These are phyloP conservation scores for Trametes sanguinea DNA, from an alignment of 768 basidiomycete species.

Conservation along the genomic window DNA sequence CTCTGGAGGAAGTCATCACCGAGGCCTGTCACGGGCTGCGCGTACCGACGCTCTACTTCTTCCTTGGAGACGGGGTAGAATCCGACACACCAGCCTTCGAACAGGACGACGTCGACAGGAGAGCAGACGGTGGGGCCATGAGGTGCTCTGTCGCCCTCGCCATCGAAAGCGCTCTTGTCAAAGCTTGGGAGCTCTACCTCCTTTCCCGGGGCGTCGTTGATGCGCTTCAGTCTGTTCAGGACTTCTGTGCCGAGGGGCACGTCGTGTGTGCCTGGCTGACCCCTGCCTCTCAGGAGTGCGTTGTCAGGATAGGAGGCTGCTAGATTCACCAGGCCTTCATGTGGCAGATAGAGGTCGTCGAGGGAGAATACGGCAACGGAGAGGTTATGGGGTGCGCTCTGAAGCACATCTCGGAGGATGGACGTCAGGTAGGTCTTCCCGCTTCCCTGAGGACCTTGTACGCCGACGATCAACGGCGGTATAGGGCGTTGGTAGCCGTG, in stretches of 20 bases:
- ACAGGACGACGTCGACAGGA: conserved; percentile 77
- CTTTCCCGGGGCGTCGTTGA: conserved; percentile 31
- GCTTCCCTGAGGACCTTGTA: conserved; percentile 94
- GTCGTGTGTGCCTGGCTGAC: conserved; percentile 93
- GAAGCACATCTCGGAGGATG: conserved; percentile 45
- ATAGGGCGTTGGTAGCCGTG: neutral
- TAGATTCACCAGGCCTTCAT: conserved; percentile 57
- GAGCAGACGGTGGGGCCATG: conserved; percentile 47
- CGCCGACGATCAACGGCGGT: conserved; percentile 75
- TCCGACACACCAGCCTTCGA: conserved; percentile 97
- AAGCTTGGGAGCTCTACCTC: conserved; percentile 70
- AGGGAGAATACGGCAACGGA: conserved; percentile 69
- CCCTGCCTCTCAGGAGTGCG: conserved; percentile 75
- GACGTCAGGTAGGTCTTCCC: conserved; percentile 85
- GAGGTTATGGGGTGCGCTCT: conserved; percentile 49
- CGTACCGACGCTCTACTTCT: conserved; percentile 59
- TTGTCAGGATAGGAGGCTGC: conserved; percentile 60
- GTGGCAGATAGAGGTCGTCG: conserved; percentile 86
- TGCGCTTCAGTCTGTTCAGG: conserved; percentile 49
- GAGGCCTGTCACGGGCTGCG: conserved; percentile 35
- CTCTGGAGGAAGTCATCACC: conserved; percentile 36
- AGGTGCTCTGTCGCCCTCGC: conserved; percentile 80
- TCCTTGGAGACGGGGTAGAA: conserved; percentile 63
- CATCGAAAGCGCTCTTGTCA: conserved; percentile 80
- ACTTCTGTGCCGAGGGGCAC: conserved; percentile 59